Base-by-base conservation (phyloP, 1,139 yeast species). In the Blastobotrys illinoisensis region DNA sequence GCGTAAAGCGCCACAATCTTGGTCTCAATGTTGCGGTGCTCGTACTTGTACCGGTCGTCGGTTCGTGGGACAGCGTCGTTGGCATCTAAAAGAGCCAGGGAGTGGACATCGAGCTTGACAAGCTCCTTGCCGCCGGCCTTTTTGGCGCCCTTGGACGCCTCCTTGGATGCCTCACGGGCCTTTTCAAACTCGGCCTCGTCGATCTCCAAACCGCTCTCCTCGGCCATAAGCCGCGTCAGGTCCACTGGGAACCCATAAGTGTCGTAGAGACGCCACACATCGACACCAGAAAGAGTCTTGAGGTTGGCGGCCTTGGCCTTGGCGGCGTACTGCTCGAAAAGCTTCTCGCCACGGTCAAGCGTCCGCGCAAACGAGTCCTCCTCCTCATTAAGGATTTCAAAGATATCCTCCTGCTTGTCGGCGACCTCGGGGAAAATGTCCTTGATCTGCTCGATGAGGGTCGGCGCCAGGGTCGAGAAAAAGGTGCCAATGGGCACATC, bases 171-270 rank as follows among this genome's bases (percentile, higher is more conserved):
- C 63, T 82, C 80, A 68, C 84, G 87, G 48, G 99, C 98, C 65
- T 80, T 80, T 73, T 91, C 97, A 68, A 93, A 93, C 48, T 89
- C 98, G 53, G 77, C 83, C 68, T 89, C 96, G 70, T 93, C 97
- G 62, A 93, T 91, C 65, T 84, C 85, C 64, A 93, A 80, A n/a
- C 95, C 96, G 55, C 95, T 89, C 75, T 93, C 99, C 74, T 91
- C 98, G 48, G 99, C 99, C 99, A 93, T 95, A 69, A 93, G 81
- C 70, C 96, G 83, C 45, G 99, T 95, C 71, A 93, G 82, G 74
- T 93, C 99, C 54, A 90, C 97, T 46, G 99, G 99, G 87, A 93
- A 93, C 55, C 99, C 99, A 68, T 91, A 93, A n/a, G 99, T 95
- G 67, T 93, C 99, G 66, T 95, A 95, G 66, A 93, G 79, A 74